A percentile compares a stretch with the other conserved stretches of the same genome.
Conservation (phyloP, 495 filamentous ascomycete species). For the Penicillium turbatum region DNA sequence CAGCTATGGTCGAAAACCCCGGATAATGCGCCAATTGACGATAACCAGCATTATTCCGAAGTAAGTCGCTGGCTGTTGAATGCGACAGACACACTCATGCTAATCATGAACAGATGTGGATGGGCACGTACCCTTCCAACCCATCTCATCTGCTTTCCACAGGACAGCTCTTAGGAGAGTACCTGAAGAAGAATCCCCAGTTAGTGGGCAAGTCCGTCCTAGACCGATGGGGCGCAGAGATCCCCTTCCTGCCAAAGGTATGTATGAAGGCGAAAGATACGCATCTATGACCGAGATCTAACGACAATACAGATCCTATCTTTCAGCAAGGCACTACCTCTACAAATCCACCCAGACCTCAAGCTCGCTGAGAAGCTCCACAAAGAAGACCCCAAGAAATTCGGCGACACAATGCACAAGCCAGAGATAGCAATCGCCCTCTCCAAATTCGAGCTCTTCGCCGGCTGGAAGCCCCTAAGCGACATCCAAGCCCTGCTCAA, state of each 20-base stretch:
- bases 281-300: background rate
- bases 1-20: conserved; percentile 44
- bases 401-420: conserved; percentile 73
- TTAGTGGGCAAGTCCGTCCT: conserved; percentile 62
- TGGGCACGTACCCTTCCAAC: conserved; percentile 72
- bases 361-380: conserved; percentile 59
- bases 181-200: conserved; percentile 60
- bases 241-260: conserved; percentile 75
- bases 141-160: conserved; percentile 59
- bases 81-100: background rate
- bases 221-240: conserved; percentile 58
- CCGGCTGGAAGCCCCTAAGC: conserved; percentile 64
- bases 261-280: background rate
- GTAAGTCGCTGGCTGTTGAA: conserved; percentile 14
- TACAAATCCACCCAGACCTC: conserved; percentile 78
- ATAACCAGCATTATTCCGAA: conserved; percentile 46
- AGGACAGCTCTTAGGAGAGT: conserved; percentile 60
- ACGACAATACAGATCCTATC: conserved; percentile 55
- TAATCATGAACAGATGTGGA: conserved; percentile 57
- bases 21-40: conserved; percentile 32
- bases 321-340: conserved; percentile 70
- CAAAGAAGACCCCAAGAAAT: conserved; percentile 57
- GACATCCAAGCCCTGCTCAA: conserved; percentile 59
- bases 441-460: conserved; percentile 74
- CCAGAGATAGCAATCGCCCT: conserved; percentile 77